These are phyloP conservation scores for Podospora tetraspora DNA, from an alignment of 495 filamentous ascomycete genomes.

Conservation along the genomic window DNA sequence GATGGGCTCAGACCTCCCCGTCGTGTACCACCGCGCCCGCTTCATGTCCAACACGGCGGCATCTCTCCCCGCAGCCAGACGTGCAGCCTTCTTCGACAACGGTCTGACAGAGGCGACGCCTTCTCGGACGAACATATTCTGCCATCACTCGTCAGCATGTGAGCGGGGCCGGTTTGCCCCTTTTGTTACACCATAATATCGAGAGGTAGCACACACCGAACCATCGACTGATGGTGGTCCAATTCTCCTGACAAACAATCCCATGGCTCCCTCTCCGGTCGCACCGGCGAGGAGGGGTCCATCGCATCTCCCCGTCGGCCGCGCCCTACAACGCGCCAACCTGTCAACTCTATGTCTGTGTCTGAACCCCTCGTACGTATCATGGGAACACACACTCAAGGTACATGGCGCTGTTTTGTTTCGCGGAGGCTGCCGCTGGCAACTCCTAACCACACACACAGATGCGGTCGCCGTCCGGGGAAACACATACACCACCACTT, in stretches of 20 bases:
- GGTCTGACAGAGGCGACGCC: background rate
- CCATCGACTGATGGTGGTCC: background rate
- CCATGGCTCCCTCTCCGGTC: background rate
- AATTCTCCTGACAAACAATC: background rate
- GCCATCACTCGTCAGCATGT: background rate
- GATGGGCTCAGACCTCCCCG: background rate
- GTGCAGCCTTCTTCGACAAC: background rate
- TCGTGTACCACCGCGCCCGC: background rate
- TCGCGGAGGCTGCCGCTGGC: no score
- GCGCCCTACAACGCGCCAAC: background rate
- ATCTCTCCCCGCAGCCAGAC: background rate
- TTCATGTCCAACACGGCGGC: background rate
- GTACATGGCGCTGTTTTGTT: background rate
- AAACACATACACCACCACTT: background rate
- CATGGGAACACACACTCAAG: background rate
- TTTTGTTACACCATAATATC: background rate
- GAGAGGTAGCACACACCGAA: background rate
- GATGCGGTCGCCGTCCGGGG: background rate
- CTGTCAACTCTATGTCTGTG: background rate
- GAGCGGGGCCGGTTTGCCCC: background rate
- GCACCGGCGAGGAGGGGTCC: background rate
- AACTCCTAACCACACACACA: background rate
- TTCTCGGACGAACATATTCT: background rate
- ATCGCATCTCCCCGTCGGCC: background rate
- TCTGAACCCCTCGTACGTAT: background rate